Evolutionary conservation across 202 grass and related monocot genomes (phyloP), one percentile per base, ranked within the genome.

Genomic region (Saccharum hybrid): DNA sequence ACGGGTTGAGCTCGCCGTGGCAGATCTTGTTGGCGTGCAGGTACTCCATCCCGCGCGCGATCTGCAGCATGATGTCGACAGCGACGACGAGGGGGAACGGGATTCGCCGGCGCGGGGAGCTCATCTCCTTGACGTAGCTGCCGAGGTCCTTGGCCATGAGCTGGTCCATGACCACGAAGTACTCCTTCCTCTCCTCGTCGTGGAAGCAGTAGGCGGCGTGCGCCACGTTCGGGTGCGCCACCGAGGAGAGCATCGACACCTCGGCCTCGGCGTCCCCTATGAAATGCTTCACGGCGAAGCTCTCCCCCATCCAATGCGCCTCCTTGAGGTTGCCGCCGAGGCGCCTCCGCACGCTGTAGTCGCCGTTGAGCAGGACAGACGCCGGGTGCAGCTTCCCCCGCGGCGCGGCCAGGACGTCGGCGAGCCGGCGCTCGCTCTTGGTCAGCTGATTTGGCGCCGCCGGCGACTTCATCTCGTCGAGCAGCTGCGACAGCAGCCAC

Each of bases 1-100:
- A 87, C 9, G 90, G 94, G 75, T 85, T 97, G 26, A 97, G 83
- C 52, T 91, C 86, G 49, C 92, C 94, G 36, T 97, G 94, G 76
- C 70, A 91, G 16, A 97, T 88, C 19, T 88, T 88, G 18, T 86
- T 90, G 10, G 88, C 71, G 72, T 97, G 94, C 23, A 94, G 86
- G 74, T 94, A 85, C 80, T 94, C 90, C 94, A 97, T 94, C 63
- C 92, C 94, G 21, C 90, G 88, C 2, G 92, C 90, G 42, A 97
- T 91, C 86, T 97, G 94, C 68, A 97, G 88, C 92, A 94, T 97
- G 68, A 91, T 83, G 75, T 97, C 92, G 11, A 93, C 90, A 4
- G 94, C 76, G 36, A 94, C 92, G 43, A 88, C 62, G 30, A 91
- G 80, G 2, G 94, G 77, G 57, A 97, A 93, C 63, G 88, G 90